Percentiles rank a stretch among this genome's conserved stretches.
These are phyloP conservation scores for Penicillium vulpinum DNA, from an alignment of 2,329 filamentous ascomycete species.

Conservation along the genomic window DNA sequence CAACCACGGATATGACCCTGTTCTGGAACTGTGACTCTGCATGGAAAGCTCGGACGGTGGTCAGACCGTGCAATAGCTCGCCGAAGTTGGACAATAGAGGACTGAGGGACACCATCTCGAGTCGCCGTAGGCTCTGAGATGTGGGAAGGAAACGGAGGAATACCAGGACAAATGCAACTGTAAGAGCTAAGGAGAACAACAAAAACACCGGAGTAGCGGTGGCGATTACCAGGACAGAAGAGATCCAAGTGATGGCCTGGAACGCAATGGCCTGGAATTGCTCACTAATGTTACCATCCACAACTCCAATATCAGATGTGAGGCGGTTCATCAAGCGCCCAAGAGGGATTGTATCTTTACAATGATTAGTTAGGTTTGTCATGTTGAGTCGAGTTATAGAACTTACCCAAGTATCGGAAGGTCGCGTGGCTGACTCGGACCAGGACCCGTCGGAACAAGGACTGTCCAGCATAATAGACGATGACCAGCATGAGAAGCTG, in stretches of 20 bases:
- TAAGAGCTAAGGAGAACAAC: conserved; percentile 67
- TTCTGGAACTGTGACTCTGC: conserved; percentile 78
- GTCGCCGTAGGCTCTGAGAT: conserved; percentile 76
- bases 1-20: conserved; percentile 75
- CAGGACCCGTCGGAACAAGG: conserved; percentile 73
- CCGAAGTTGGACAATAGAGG: conserved; percentile 93
- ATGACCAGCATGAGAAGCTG: conserved; percentile 73
- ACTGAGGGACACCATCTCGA: conserved; percentile 87
- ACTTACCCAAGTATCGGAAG: conserved; percentile 71
- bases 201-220: conserved; percentile 77
- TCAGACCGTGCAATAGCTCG: conserved; percentile 78
- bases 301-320: conserved; percentile 83
- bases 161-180: conserved; percentile 67
- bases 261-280: conserved; percentile 72
- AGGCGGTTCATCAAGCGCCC: conserved; percentile 89
- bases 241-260: conserved; percentile 68
- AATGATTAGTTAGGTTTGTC: not conserved
- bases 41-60: conserved; percentile 80
- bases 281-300: conserved; percentile 80
- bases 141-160: conserved; percentile 78
- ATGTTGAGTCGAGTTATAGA: too few relatives aligned
- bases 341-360: conserved; percentile 74
- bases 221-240: conserved; percentile 75
- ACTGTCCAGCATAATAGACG: conserved; percentile 73
- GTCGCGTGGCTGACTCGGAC: conserved; percentile 73